Evolutionary conservation across 768 basidiomycete species (phyloP).

Genomic region (Lentinula guzmanii): DNA sequence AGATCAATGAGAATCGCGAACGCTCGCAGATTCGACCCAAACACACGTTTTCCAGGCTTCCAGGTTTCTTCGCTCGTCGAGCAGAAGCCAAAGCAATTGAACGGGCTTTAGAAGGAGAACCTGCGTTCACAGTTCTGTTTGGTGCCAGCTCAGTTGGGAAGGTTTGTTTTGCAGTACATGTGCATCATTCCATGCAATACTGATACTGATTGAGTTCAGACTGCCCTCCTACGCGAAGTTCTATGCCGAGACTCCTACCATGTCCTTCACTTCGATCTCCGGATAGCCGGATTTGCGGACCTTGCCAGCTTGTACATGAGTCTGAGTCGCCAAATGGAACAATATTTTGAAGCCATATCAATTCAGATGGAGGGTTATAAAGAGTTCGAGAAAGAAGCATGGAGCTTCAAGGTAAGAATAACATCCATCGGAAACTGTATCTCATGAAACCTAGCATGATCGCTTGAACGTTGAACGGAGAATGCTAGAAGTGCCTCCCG

Average conservation of each 20-base stretch:
- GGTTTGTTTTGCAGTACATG: conserved; percentile 27
- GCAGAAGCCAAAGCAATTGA: conserved; percentile 63
- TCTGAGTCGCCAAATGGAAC: conserved; percentile 76
- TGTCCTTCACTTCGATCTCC: conserved; percentile 79
- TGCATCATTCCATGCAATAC: neutral
- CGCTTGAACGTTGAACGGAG: conserved; percentile 68
- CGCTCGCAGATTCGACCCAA: conserved; percentile 60
- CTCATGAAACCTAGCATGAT: conserved; percentile 49
- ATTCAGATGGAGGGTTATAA: conserved; percentile 55
- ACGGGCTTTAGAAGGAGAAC: conserved; percentile 57
- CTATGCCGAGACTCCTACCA: conserved; percentile 64
- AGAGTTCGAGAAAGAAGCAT: conserved; percentile 69
- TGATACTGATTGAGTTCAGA: conserved; percentile 32
- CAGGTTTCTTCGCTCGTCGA: conserved; percentile 66
- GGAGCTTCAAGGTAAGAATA: conserved; percentile 65
- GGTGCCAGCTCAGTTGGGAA: conserved; percentile 82
- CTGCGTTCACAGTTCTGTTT: conserved; percentile 75
- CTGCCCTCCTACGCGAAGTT: conserved; percentile 73
- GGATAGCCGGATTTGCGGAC: conserved; percentile 81
- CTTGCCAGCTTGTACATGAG: conserved; percentile 71
- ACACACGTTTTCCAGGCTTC: conserved; percentile 74
- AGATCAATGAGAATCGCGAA: conserved; percentile 65
- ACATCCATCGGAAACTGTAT: neutral
- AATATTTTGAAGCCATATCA: conserved; percentile 66
- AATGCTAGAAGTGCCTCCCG: conserved; percentile 37